phyloP scores from a whole-genome alignment of 202 grass and related monocot genomes.

The Carex arenaria region DNA sequence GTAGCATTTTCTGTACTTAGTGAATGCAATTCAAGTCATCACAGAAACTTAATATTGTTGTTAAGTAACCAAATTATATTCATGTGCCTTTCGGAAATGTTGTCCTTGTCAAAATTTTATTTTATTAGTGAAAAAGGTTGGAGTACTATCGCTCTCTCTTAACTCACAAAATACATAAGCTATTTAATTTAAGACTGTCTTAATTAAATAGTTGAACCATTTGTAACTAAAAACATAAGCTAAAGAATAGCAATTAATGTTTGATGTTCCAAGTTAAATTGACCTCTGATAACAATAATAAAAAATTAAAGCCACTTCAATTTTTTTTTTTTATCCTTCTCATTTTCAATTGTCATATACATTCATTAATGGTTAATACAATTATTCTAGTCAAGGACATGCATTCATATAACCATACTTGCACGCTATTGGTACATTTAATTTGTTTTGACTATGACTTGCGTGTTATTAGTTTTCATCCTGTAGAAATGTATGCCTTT shows the following conservation, averaged over 20 bases:
- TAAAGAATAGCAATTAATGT: background rate
- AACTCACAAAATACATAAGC: background rate
- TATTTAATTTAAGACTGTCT: background rate
- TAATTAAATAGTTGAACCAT: background rate
- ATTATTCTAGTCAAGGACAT: background rate
- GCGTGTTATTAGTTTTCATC: background rate
- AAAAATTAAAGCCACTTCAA: background rate
- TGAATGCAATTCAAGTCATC: too few species aligned
- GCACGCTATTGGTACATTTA: background rate
- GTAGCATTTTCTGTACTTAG: too few species aligned
- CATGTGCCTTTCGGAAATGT: background rate
- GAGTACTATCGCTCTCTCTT: background rate
- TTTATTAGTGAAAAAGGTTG: background rate
- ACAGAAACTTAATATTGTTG: too few species aligned
- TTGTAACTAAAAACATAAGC: background rate
- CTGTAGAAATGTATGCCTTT: background rate
- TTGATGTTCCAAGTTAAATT: background rate
- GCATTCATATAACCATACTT: background rate
- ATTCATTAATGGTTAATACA: background rate
- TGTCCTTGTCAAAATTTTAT: background rate
- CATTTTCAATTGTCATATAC: background rate
- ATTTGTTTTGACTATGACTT: background rate
- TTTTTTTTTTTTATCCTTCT: background rate
- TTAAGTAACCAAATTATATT: background rate
- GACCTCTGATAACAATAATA: background rate